phyloP scores from a whole-genome alignment of 805 yeast genomes.

The Huiozyma sinensis region DNA sequence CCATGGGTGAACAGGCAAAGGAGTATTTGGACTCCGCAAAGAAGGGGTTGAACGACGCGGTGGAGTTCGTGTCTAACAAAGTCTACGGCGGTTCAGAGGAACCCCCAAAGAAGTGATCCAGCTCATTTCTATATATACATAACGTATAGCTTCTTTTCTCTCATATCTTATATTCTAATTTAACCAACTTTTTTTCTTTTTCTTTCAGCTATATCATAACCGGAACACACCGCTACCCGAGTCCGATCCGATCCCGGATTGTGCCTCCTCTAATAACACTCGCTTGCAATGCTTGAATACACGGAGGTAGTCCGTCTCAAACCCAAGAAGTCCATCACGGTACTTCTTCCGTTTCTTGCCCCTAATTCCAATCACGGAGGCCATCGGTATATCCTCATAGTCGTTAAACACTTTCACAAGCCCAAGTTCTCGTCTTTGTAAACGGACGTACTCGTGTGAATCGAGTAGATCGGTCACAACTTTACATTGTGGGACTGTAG shows the following conservation, averaged over 20 bases:
- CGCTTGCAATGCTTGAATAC: constrained; percentile 18
- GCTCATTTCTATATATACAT: no score
- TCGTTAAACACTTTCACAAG: constrained; percentile 25
- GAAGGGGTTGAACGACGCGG: constrained; percentile 36
- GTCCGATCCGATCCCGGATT: no score
- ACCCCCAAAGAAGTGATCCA: no score
- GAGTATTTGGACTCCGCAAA: constrained; percentile 50
- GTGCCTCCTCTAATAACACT: constrained; percentile 6
- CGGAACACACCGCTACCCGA: no score
- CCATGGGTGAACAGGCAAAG: constrained; percentile 44
- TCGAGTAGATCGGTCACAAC: constrained; percentile 17
- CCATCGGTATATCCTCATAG: constrained; percentile 27
- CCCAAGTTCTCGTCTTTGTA: constrained; percentile 24
- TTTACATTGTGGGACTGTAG: constrained; percentile 1
- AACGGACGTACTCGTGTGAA: constrained; percentile 13
- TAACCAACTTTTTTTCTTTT: no score
- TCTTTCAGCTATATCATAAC: no score
- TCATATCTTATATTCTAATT: no score
- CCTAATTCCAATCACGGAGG: constrained; percentile 28
- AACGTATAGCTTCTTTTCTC: no score
- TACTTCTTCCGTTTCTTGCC: constrained; percentile 28
- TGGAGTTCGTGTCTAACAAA: constrained; percentile 37
- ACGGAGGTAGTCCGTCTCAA: constrained; percentile 25
- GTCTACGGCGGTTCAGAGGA: constrained; percentile 41
- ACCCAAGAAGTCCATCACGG: constrained; percentile 24